Evolutionary conservation across 2,329 filamentous ascomycete species (phyloP), one percentile per base, ranked within the genome.

Genomic region (Calonectria honghensis): DNA sequence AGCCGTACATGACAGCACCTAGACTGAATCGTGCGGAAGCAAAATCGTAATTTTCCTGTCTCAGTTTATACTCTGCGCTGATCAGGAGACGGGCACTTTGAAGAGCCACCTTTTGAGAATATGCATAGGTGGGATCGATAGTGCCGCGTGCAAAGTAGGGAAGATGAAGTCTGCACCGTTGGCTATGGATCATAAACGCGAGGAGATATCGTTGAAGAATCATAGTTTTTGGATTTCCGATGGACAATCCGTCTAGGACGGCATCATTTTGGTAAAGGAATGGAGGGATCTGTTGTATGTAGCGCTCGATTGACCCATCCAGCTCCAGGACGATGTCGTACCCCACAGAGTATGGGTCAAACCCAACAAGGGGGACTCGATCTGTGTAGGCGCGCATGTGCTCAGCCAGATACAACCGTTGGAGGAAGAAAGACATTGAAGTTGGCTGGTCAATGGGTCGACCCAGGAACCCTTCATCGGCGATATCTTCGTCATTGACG

Each of bases 401-500:
- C 41, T 87, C 85, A 6, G 83, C 81, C 1, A 88, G 78, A 7
- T 81, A 82, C 64, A 85, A 81, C 16, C 85, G 84, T 48, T 85
- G 83, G 10, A 87, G 75, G 31, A 85, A 83, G 57, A 83, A 86
- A 1, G 85, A 85, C 68, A 85, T 80, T 14, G 79, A 79, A 0
- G 86, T 87, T 1, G 81, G 75, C 13, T 83, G 76, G 11, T 79
- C 77, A 1, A 79, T 63, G 0, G 86, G 83, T 18, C 80, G 81
- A 3, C 79, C 79, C 6, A 84, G 29, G 4, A 80, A 81, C 6
- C 78, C 68, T 2, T 78, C 78, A 5, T 83, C 79, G 11, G 81
- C 74, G 13, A 86, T 78, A 48, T 87, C 86, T 52, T 82, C 80
- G 45, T 87, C 85, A 54, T 86, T 82, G 13, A 84, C 78, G 57